Evolutionary conservation across 148 eudicot species (phyloP), one percentile per base, ranked within the genome.

Genomic region (Cornus florida): DNA sequence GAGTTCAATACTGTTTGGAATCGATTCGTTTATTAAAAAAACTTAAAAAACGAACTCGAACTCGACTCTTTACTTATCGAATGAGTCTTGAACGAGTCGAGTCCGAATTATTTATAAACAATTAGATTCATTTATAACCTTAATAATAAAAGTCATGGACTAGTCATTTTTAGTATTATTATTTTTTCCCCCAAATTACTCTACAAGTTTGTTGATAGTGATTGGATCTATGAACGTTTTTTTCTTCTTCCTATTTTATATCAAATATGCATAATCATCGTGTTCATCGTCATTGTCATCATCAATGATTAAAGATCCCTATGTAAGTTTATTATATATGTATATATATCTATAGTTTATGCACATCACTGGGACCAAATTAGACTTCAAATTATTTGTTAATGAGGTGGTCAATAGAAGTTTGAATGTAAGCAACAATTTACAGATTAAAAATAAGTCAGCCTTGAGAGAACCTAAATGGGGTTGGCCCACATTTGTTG

Each of bases 161-260:
- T 28, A 28, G 28, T 28, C 28, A 0, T 28, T 28, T 28, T 28
- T 28, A 28, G 0, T 28, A 28, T 28, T 28, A 6, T 43, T 43
- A 5, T 41, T 43, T 9, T 43, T 28, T 28, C 1, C 28, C 28
- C 10, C 1, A 43, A 60, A 70, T 75, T 53, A 75, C 56, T 59
- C 59, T 50, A 31, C 70, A 50, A 81, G 70, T 57, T 70, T 60
- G 75, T 66, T 70, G 83, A 32, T 70, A 70, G 83, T 81, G 79
- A 75, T 75, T 81, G 64, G 35, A 57, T 68, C 50, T 53, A 48
- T 28, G 3, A 53, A 69, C 73, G 11, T 33, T 17, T 19, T 48
- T 20, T 69, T n/a, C n/a, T 33, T 33, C 20, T 57, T 57, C 19
- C 10, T 48, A 57, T 57, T 57, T 14, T 8, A 17, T 57, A 57